Percentiles rank a stretch among this genome's conserved stretches.
These are phyloP conservation scores for Pyrus communis DNA, from an alignment of 306 rosid species.

Conservation along the genomic window DNA sequence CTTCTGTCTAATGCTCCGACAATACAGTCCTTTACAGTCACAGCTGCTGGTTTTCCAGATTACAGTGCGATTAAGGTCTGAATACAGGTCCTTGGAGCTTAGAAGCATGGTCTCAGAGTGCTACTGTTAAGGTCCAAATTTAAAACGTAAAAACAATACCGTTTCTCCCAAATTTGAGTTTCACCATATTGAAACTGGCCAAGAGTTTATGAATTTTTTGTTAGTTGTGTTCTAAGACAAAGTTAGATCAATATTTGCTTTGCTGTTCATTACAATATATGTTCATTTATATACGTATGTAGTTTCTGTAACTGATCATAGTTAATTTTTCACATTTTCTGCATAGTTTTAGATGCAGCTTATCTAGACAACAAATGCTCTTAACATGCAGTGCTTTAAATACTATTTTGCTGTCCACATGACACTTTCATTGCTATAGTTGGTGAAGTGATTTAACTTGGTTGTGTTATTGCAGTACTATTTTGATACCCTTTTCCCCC, in stretches of 20 bases:
- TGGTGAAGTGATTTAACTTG: slow-evolving; percentile 16
- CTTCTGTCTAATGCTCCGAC: slow-evolving; percentile 6
- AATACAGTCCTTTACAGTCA: slow-evolving; percentile 4
- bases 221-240: background rate
- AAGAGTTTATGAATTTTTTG: background rate
- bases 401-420: background rate
- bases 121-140: slow-evolving; percentile 14
- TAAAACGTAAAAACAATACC: slow-evolving; percentile 1
- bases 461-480: slow-evolving; percentile 67
- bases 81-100: slow-evolving; percentile 5
- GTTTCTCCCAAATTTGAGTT: background rate
- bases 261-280: background rate
- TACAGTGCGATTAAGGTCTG: slow-evolving; percentile 1
- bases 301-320: background rate
- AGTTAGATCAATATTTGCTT: background rate
- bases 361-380: background rate
- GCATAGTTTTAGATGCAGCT: background rate
- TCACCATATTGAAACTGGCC: background rate
- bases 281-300: background rate
- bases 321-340: background rate
- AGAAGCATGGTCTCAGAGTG: slow-evolving; percentile 8
- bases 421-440: background rate
- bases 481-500: slow-evolving; percentile 95
- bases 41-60: slow-evolving; percentile 10
- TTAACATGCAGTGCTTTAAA: background rate